A percentile compares a stretch with the other conserved stretches of the same genome.
phyloP scores from a whole-genome alignment of 345 rosid species.

The Erucastrum elatum region DNA sequence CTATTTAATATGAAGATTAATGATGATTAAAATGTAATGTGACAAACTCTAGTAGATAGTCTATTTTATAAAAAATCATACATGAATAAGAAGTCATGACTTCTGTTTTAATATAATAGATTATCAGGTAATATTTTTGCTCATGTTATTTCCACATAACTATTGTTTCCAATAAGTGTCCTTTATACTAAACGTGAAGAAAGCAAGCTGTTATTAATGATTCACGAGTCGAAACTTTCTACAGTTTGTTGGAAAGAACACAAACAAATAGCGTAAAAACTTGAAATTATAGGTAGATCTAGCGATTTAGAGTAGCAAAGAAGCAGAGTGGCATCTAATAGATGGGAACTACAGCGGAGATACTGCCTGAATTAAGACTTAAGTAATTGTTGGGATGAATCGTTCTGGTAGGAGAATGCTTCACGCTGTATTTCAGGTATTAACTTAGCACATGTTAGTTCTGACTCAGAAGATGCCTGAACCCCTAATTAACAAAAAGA shows the following conservation, averaged over 20 bases:
- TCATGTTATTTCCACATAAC: background rate
- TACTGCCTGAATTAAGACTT: background rate
- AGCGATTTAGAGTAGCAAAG: background rate
- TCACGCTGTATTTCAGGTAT: background rate
- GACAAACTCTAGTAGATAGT: too few species aligned
- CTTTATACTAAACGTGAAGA: conserved; percentile 10
- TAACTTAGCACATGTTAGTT: background rate
- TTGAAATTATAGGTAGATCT: background rate
- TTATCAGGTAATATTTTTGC: background rate
- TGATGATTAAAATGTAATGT: too few species aligned
- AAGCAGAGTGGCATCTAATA: background rate
- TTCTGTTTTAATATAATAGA: too few species aligned
- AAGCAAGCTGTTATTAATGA: background rate
- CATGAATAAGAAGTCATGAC: too few species aligned
- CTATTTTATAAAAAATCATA: too few species aligned
- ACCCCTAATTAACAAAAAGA: background rate
- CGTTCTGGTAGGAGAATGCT: background rate
- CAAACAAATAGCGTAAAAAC: conserved; percentile 1
- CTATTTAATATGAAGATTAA: too few species aligned
- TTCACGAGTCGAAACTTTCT: background rate
- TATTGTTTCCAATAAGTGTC: background rate
- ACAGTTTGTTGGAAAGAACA: background rate
- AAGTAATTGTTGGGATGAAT: background rate
- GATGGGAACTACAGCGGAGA: background rate
- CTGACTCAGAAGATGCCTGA: background rate